Evolutionary conservation across 2,329 filamentous ascomycete genomes (phyloP), one percentile per base, ranked within the genome.

Genomic region (Colletotrichum salicis): DNA sequence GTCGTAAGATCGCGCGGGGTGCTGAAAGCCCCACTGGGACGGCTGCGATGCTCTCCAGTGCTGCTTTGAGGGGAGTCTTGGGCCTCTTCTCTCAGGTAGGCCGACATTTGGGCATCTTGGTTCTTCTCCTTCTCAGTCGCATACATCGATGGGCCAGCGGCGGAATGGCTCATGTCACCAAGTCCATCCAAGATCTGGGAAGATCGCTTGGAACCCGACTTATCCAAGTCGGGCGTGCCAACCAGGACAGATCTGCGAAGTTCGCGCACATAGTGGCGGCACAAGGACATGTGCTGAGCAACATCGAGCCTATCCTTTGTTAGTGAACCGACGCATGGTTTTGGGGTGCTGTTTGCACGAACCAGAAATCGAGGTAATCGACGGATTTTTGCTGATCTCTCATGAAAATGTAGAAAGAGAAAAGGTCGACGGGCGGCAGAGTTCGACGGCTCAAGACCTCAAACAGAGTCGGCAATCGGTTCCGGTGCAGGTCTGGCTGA

Each of bases 331-430:
- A 64, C 58, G 59, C 48, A 48, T 62, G 19, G 29, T 27, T 31
- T 19, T 75, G 55, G 68, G 74, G 27, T 24, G 10, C 3, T 35
- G 12, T 58, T 37, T 55, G 19, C 19, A 80, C 90, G 70, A 86
- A 98, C 96, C 97, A 99, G 83, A 99, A 99, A 81, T 99, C 96
- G 54, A 99, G 86, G 78, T 99, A 99, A 79, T 99, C 96, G 13
- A 99, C 96, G 8, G 96, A 98, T 81, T 95, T 91, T 83, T 99
- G 96, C 83, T 98, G 95, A 82, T 99, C 97, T 78, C 96, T 91
- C 96, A 99, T 99, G 84, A 97, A 99, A 78, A 99, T 99, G 84
- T 99, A 99, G 86, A 99, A 99, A 2, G 95, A 98, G 83, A 97
- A 99, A 12, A 99, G 87, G 79, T 99, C 97, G 70, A 99, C 96